Evolutionary conservation across 345 rosid species (phyloP), one percentile per base, ranked within the genome.

Genomic region (Alliaria petiolata): DNA sequence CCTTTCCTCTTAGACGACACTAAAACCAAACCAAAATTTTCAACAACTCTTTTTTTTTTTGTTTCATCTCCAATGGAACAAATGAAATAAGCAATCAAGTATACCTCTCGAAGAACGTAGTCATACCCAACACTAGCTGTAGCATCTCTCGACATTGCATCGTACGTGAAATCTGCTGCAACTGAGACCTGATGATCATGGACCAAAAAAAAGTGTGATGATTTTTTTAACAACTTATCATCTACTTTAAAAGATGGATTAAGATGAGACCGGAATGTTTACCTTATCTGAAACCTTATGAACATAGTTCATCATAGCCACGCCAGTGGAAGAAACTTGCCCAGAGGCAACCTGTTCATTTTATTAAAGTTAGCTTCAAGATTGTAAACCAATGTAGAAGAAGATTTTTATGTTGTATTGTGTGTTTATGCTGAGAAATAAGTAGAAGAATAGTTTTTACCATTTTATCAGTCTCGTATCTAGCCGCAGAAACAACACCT

Each of bases 211-310:
- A 4, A 33, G 5, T 3, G 42, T 22, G 9, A 33, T n/a, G n/a
- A n/a, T 40, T 31, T 25, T 46, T 22, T 58, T 5, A 22, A 22
- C 3, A 46, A 14, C 10, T 64, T 65, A 13, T 45, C 3, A 20
- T 26, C 13, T 17, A 31, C 25, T 28, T 0, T 28, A 22, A 20
- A 19, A 26, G 45, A n/a, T 54, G 35, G 16, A 53, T 19, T 30
- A 19, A 64, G 46, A 17, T 31, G 25, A 51, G 19, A 61, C 39
- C 51, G 15, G 15, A 55, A 25, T 39, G 38, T 35, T 75, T 80
- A 93, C 98, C 95, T 85, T 91, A 67, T 93, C 92, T 28, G 95
- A 81, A 56, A 89, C 71, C 84, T 91, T 93, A 79, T 93, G 98
- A 76, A 93, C 92, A 76, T 93, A 91, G 83, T 96, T 86, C 81